Conservation (phyloP, 2,329 filamentous ascomycete species). For the Rutstroemia sp. region DNA sequence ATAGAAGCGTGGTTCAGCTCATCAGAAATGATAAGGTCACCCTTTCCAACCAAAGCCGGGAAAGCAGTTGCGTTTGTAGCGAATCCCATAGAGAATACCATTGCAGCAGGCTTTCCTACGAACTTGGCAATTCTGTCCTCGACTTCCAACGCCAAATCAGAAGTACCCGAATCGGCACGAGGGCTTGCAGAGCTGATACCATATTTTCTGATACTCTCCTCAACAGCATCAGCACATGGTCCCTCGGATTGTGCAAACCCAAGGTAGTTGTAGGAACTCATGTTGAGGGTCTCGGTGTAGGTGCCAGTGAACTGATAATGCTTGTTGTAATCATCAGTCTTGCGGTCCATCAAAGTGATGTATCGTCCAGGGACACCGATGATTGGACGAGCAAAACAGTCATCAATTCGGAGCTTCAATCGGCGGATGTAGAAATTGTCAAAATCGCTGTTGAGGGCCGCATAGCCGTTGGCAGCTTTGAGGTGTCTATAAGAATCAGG, state of each 20-base stretch:
- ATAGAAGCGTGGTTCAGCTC: constrained; percentile 98
- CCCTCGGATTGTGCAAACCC: constrained; percentile 97
- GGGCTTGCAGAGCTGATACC: constrained; percentile 78
- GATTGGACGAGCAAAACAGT: constrained; percentile 89
- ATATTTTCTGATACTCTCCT: constrained; percentile 77
- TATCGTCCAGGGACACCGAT: constrained; percentile 91
- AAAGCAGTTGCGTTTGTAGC: constrained; percentile 92
- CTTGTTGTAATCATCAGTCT: constrained; percentile 84
- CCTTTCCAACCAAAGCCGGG: constrained; percentile 85
- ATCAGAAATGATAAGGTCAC: constrained; percentile 90
- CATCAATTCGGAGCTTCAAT: constrained; percentile 89
- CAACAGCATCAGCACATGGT: constrained; percentile 87
- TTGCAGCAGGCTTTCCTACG: constrained; percentile 87
- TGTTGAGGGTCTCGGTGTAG: constrained; percentile 88
- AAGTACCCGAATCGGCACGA: constrained; percentile 76
- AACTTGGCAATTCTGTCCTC: constrained; percentile 85
- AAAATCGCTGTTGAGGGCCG: constrained; percentile 93
- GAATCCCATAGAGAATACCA: constrained; percentile 99
- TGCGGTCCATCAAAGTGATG: constrained; percentile 88
- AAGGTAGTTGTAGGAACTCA: constrained; percentile 99
- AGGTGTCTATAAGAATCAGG: constrained; percentile 77
- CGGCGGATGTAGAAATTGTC: constrained; percentile 96
- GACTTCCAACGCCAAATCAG: constrained; percentile 81
- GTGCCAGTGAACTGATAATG: constrained; percentile 86
- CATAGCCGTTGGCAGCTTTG: constrained; percentile 79